A percentile compares a stretch with the other conserved stretches of the same genome.
Evolutionary conservation across 177 flowering plant genomes (phyloP).

Genomic region (Vitis hybrid): DNA sequence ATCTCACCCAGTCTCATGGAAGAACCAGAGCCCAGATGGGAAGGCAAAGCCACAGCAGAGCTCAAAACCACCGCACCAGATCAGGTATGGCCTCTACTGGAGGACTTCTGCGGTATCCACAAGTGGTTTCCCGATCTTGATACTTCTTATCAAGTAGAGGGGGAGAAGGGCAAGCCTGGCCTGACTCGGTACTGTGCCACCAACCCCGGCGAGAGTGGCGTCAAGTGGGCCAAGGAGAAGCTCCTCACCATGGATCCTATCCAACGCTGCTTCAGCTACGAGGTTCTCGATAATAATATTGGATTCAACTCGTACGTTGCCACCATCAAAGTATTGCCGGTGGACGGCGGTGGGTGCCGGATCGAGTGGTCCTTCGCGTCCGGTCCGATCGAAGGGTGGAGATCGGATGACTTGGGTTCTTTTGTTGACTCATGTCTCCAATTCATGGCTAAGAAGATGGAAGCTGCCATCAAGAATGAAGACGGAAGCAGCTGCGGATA

Average conservation of each 20-base stretch:
- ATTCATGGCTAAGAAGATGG: constrained; percentile 29
- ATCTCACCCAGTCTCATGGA: no score
- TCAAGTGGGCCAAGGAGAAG: constrained; percentile 57
- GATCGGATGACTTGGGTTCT: constrained; percentile 19
- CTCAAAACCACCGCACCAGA: no score
- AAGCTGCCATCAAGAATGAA: not conserved
- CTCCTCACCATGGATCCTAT: constrained; percentile 40
- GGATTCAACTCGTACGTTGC: constrained; percentile 51
- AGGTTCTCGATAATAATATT: constrained; percentile 46
- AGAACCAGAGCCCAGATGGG: no score
- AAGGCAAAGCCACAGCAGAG: no score
- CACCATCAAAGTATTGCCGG: constrained; percentile 29
- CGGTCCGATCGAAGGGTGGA: constrained; percentile 42
- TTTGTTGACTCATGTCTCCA: constrained; percentile 22
- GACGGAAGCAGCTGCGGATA: no score
- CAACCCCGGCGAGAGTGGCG: no score
- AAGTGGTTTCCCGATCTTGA: no score
- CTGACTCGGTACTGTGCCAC: no score
- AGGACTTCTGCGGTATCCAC: no score
- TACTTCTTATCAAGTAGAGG: no score
- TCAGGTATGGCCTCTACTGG: no score
- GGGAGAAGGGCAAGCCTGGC: no score
- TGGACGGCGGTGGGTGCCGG: constrained; percentile 38
- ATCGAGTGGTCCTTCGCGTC: constrained; percentile 62
- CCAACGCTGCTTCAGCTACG: constrained; percentile 44